Evolutionary conservation across 345 rosid genomes (phyloP), one percentile per base, ranked within the genome.

Genomic region (Citrus unshiu): DNA sequence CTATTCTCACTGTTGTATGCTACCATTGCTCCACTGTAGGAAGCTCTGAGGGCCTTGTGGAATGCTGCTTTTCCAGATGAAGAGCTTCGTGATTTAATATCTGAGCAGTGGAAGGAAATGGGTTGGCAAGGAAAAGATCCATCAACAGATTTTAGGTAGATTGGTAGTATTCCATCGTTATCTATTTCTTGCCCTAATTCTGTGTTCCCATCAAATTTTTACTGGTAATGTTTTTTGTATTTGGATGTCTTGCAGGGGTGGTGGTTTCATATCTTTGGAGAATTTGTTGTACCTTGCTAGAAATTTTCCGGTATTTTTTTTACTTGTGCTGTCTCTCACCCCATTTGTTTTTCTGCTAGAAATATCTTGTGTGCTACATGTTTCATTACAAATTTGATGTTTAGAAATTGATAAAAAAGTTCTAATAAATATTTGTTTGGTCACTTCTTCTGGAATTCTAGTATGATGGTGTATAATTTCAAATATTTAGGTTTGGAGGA

Each of bases 71-170:
- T 93, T 88, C 98, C 98, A 59, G 93, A 88, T 74, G 98, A 94
- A 85, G 94, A 97, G 86, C 97, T 97, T 71, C 81, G 64, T 71
- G 92, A 93, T 74, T 80, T 97, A 77, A 89, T 94, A 88, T 92
- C 99, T 78, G 99, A 97, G 86, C 99, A 93, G 79, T 97, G 99
- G 99, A 97, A 97, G 87, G 98, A 93, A 90, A 97, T 97, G 99
- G 99, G 99, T 67, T 97, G 99, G 99, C 99, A 94, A 85, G 99
- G 99, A 65, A 97, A 94, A 89, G 99, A 97, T 83, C 99, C 99
- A 40, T 94, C 99, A 57, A 94, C 99, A 63, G 99, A 97, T 87
- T 97, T 97, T 89, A 89, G 99, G 99, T 94, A 78, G 79, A 69
- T 58, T 13, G 37, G 10, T 27, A 51, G 51, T 54, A 22, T 22